phyloP scores from a whole-genome alignment of 176 grass and related monocot species.

The Typha latifolia region DNA sequence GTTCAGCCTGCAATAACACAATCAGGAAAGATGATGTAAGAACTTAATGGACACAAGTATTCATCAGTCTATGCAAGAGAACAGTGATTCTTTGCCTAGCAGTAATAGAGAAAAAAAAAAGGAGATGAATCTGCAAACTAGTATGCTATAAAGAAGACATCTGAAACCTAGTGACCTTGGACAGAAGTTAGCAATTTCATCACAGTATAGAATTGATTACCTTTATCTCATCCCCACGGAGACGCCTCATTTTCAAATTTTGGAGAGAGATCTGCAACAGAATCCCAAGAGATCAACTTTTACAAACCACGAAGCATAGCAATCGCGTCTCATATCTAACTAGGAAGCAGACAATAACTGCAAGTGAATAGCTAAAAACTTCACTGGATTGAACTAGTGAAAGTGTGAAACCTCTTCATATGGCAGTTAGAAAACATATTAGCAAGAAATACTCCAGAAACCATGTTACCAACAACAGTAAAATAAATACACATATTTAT shows the following conservation, averaged over 20 bases:
- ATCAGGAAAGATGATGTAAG: conserved; percentile 26
- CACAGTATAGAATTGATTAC: conserved; percentile 19
- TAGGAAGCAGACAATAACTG: background rate
- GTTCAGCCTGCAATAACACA: conserved; percentile 52
- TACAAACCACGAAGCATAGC: background rate
- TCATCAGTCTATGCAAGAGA: background rate
- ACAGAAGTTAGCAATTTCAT: background rate
- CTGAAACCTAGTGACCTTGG: background rate
- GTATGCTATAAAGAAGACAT: too few species aligned
- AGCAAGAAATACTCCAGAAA: background rate
- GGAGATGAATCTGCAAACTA: too few species aligned
- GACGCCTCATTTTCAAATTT: conserved; percentile 88
- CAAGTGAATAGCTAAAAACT: too few species aligned
- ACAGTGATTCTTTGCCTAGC: background rate
- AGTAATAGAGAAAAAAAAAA: background rate
- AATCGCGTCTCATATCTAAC: background rate
- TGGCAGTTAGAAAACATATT: too few species aligned
- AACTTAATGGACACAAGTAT: background rate
- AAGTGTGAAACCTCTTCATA: too few species aligned
- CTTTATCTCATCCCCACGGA: conserved; percentile 79
- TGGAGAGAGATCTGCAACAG: conserved; percentile 59
- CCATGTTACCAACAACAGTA: too few species aligned
- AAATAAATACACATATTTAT: background rate
- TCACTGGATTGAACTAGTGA: too few species aligned
- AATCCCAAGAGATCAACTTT: conserved; percentile 8